Base-by-base conservation (phyloP, 192 early-diverging fungal genomes). In the Backusella sp. region DNA sequence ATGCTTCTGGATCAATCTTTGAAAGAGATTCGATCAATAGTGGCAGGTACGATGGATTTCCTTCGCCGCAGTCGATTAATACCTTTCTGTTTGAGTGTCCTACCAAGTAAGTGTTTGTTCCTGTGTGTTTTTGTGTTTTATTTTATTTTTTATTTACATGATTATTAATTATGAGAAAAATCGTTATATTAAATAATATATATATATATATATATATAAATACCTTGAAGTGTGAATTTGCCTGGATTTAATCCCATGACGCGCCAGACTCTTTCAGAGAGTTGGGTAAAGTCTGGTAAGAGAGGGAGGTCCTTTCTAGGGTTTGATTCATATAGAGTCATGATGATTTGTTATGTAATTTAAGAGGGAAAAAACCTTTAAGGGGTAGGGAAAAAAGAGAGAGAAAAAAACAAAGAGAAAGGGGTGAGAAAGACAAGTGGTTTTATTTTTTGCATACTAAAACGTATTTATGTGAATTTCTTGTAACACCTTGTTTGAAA, bases 61-160 rank as follows among this genome's bases (percentile, higher is more conserved):
- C 94, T 37, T 93, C 92, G 44, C 94, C 94, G 6, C 91, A 90
- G 74, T 95, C 96, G 0, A 97, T 80, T 4, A 97, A 84, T 1
- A 94, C 66, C 35, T 93, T 90, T 37, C 83, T 79, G 19, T 76
- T 34, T 1, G 95, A 95, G 7, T 81, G 79, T 12, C 96, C 96
- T 44, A 97, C 84, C 19, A 97, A 36, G 67, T 96, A 97, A 0
- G 92, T 95, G 77, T 97, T 97, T 68, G 96, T 96, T 34, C 88
- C 89, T 91, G 53, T 14, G 26, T 62, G 0, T 49, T 49, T 49
- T 4, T 49, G 0, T 44, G 9, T 49, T 49, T n/a, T n/a, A n/a
- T n/a, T n/a, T n/a, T n/a, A n/a, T n/a, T n/a, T n/a, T 49, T 49
- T 49, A 19, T 49, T 49, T 49, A 49, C 3, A 62, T 62, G 11